Conservation (phyloP, 1,139 yeast genomes). For the Blastobotrys petasosporus region DNA sequence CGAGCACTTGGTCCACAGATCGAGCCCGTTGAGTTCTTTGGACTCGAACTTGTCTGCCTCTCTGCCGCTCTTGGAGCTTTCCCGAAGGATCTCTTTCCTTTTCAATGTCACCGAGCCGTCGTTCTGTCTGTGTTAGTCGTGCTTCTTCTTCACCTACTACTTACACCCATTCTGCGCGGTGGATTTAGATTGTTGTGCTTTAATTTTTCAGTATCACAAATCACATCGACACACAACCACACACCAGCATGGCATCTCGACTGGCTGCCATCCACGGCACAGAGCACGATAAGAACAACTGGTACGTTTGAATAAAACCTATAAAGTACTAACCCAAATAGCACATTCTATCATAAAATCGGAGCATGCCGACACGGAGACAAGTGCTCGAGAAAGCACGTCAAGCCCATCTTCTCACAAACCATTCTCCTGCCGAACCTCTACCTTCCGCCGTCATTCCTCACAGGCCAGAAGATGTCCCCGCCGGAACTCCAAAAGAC, state of each 20-base stretch:
- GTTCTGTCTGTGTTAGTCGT: slow-evolving; percentile 28
- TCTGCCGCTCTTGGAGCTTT: slow-evolving; percentile 22
- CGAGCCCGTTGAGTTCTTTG: slow-evolving; percentile 25
- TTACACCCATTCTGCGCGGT: slow-evolving; percentile 11
- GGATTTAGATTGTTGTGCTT: neutral
- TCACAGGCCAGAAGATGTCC: slow-evolving; percentile 27
- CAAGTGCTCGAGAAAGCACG: slow-evolving; percentile 74
- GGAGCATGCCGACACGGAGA: slow-evolving; percentile 96
- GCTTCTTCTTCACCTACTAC: neutral
- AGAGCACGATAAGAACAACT: slow-evolving; percentile 40
- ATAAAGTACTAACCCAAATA: slow-evolving; percentile 16
- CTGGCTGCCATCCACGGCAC: slow-evolving; percentile 39
- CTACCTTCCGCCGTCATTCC: slow-evolving; percentile 46
- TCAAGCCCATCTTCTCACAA: slow-evolving; percentile 59
- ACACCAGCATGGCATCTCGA: slow-evolving; percentile 30
- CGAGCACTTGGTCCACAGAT: slow-evolving; percentile 41
- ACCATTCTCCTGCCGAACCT: slow-evolving; percentile 65
- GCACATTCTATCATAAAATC: slow-evolving; percentile 67
- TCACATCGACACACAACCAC: slow-evolving; percentile 2
- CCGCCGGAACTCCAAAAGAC: slow-evolving; percentile 43
- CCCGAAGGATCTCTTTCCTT: slow-evolving; percentile 39
- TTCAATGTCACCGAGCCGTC: slow-evolving; percentile 51
- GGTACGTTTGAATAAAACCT: slow-evolving; percentile 29
- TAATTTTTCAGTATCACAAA: neutral
- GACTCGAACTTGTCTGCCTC: slow-evolving; percentile 25